Evolutionary conservation across 83 land plant species (phyloP), one percentile per base, ranked within the genome.

Genomic region (Thuja plicata): DNA sequence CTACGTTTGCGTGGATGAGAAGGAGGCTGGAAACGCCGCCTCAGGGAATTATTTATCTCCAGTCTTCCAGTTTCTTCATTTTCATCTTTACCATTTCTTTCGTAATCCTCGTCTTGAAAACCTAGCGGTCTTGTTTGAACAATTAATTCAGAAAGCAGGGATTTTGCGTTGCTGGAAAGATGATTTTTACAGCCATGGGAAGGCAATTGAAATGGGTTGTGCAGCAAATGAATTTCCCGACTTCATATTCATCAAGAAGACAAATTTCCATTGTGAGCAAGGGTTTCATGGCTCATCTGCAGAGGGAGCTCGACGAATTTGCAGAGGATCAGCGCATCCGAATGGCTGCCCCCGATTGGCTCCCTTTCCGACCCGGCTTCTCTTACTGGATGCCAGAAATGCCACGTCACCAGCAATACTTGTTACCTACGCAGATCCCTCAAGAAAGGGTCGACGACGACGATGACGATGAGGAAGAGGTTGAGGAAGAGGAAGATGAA

Each of bases 341-440:
- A 43, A 81, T 3, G 50, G 84, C 52, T 9, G 50, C 84, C 30
- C 84, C 84, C 3, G 84, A 81, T 19, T 81, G 84, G 84, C 30
- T 81, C 50, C 84, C 84, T n/a, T 81, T 81, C 52, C 84, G 45
- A n/a, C 84, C 84, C 15, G 84, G 84, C 52, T 81, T 52, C 84
- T 81, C 84, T 9, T 81, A 24, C n/a, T 81, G 84, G 84, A 81
- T 81, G 32, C 84, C 84, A 0, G 52, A 46, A 32, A 27, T 66
- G 73, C 73, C 73, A 66, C 73, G 10, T 8, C 73, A 27, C 2
- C 73, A 66, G 32, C n/a, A 27, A 66, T 62, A 62, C 27, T 6
- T 66, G 8, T 66, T 66, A 66, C 30, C n/a, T 30, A 66, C 73
- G 30, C 73, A 66, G 32, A 66, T 32, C 73, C 9, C 9, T 66